Base-by-base conservation (phyloP, 2,329 filamentous ascomycete species). In the Diaporthe helianthi region DNA sequence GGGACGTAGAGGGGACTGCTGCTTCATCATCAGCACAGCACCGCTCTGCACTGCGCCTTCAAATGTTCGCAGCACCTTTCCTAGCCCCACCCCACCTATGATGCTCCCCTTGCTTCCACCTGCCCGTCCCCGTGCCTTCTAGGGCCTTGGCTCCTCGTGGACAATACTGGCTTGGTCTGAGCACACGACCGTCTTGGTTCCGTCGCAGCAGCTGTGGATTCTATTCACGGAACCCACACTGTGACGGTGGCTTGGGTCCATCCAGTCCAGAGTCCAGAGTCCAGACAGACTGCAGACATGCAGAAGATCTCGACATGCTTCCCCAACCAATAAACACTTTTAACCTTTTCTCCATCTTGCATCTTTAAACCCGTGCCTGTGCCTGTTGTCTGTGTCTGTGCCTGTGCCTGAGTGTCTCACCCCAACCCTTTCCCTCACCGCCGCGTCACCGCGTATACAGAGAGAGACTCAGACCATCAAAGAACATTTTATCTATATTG, bases 191-290 rank as follows among this genome's bases (percentile, higher is more conserved):
- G 53, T 55, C 22, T 26, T 41, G 33, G 53, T 26, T 5, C 36
- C 36, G 53, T 58, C 52, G 31, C 52, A n/a, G 52, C 4, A 41
- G 15, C 53, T 22, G 36, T 44, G 22, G 22, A 17, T 63, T 63
- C 58, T 49, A 63, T 63, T 49, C 41, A 49, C 19, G 41, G 58
- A 49, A 63, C 58, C 58, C 58, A 63, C 58, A 63, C 58, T 63
- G 58, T 63, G 58, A 63, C 58, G n/a, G 58, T 63, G 58, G 58
- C 58, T 63, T 63, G 29, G 58, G 12, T 6, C 58, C 44, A n/a
- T n/a, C n/a, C n/a, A n/a, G n/a, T n/a, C n/a, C n/a, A n/a, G n/a
- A n/a, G n/a, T n/a, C n/a, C n/a, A n/a, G n/a, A n/a, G n/a, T n/a
- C n/a, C n/a, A n/a, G n/a, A n/a, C n/a, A n/a, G n/a, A n/a, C n/a